Base-by-base conservation (phyloP, 805 yeast species). In the Jamesozyma spencerorum region DNA sequence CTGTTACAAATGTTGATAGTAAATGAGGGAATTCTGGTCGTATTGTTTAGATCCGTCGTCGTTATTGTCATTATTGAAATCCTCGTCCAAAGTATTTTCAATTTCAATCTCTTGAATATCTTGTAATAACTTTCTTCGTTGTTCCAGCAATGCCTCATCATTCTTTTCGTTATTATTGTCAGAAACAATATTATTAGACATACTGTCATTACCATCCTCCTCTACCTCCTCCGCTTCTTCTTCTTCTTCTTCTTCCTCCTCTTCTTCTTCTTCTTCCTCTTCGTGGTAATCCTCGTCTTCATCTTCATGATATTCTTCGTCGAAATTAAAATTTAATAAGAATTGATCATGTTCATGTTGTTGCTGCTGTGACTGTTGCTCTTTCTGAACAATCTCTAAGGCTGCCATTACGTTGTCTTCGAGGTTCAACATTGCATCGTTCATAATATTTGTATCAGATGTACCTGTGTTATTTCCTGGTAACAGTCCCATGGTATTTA, bases 361-460 rank as follows among this genome's bases (percentile, higher is more conserved):
- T 31, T 30, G 34, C 32, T 32, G 37, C 31, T 27, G 37, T 31
- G 37, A 31, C 29, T 44, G 42, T 26, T 49, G 50, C 24, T 48
- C 49, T 30, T 51, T 47, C 30, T 48, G 51, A 8, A 47, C 56
- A 24, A 54, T 46, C 43, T 52, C 52, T 8, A 55, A 50, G 2
- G 58, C 57, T 3, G 55, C 56, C 48, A 57, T 48, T 4, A 53
- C 57, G 44, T 57, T 55, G 33, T 54, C 58, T 6, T 56, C 62
- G 3, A 58, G 39, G 36, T 51, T 46, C 19, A 43, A 24, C 35
- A 48, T 50, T 3, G 58, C 57, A 36, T 53, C 54, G 30, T 55
- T 53, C 41, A 57, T 51, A 20, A 32, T 38, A 19, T 20, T 27
- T 18, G 10, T 41, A 34, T 31, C 34, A 40, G 20, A 29, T 19